phyloP scores from a whole-genome alignment of 1,139 yeast species.

The Yamadazyma membranifaciens region DNA sequence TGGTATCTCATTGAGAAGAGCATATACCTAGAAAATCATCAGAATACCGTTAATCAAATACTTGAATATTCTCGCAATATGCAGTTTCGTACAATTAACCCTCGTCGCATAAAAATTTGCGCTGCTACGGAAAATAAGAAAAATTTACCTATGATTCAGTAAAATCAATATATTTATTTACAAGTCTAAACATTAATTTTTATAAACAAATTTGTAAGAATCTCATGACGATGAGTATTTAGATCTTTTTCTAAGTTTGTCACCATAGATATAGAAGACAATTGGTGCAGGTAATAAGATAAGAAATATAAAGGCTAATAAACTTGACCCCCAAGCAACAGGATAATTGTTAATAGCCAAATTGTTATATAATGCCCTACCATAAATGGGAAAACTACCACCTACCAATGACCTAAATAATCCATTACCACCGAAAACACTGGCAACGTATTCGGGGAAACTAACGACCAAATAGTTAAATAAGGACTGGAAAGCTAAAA shows the following conservation, averaged over 20 bases:
- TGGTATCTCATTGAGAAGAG: too few relatives aligned
- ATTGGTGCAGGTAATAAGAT: slow-evolving; percentile 67
- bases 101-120: too few relatives aligned
- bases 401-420: slow-evolving; percentile 26
- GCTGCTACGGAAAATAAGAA: too few relatives aligned
- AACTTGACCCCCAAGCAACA: slow-evolving; percentile 65
- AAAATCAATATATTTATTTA: too few relatives aligned
- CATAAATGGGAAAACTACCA: slow-evolving; percentile 31
- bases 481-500: slow-evolving; percentile 28
- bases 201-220: too few relatives aligned
- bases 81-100: too few relatives aligned
- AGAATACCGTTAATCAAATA: too few relatives aligned
- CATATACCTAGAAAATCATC: too few relatives aligned
- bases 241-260: slow-evolving; percentile 39
- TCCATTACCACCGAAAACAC: slow-evolving; percentile 30
- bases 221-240: slow-evolving; percentile 31
- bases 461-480: slow-evolving; percentile 61
- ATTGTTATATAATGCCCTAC: slow-evolving; percentile 45
- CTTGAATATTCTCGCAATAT: too few relatives aligned
- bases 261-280: slow-evolving; percentile 29
- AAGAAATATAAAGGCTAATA: slow-evolving; percentile 55
- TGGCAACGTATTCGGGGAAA: slow-evolving; percentile 39
- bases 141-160: too few relatives aligned
- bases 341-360: slow-evolving; percentile 29
- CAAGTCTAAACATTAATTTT: too few relatives aligned